Conservation (phyloP, 1,139 yeast species). For the Geotrichum restrictum region DNA sequence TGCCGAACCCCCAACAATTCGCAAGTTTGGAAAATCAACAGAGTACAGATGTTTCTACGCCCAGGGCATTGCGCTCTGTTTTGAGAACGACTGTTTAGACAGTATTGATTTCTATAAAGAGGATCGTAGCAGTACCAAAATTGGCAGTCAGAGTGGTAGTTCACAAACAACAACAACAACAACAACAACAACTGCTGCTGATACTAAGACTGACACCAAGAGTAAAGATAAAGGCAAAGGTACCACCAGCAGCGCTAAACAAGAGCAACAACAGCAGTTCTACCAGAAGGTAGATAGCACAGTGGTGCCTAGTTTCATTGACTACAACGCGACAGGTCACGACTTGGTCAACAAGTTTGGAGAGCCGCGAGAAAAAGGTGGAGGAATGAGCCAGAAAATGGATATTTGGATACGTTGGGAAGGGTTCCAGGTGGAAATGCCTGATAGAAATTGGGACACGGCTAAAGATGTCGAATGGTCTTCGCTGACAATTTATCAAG, state of each 20-base stretch:
- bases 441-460: conserved; percentile 31
- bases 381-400: conserved; percentile 26
- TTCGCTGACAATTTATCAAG: conserved; percentile 24
- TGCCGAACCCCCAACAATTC: neutral
- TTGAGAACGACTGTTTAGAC: conserved; percentile 23
- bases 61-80: conserved; percentile 28
- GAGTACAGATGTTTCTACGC: conserved; percentile 29
- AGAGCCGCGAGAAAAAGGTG: conserved; percentile 33
- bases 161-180: too few relatives aligned
- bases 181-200: neutral
- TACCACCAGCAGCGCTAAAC: neutral
- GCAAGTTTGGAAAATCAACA: conserved; percentile 14
- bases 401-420: conserved; percentile 35
- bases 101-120: conserved; percentile 31
- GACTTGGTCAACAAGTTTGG: conserved; percentile 30
- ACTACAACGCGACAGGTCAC: conserved; percentile 25
- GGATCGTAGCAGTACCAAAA: conserved; percentile 1
- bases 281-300: conserved; percentile 21
- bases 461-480: conserved; percentile 30
- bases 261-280: neutral
- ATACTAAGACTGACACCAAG: too few relatives aligned
- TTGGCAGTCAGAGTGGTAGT: too few relatives aligned
- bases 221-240: too few relatives aligned
- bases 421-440: conserved; percentile 29
- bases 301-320: conserved; percentile 24